These are phyloP conservation scores for Saccharomycopsis fodiens DNA, from an alignment of 805 yeast genomes.

Conservation along the genomic window DNA sequence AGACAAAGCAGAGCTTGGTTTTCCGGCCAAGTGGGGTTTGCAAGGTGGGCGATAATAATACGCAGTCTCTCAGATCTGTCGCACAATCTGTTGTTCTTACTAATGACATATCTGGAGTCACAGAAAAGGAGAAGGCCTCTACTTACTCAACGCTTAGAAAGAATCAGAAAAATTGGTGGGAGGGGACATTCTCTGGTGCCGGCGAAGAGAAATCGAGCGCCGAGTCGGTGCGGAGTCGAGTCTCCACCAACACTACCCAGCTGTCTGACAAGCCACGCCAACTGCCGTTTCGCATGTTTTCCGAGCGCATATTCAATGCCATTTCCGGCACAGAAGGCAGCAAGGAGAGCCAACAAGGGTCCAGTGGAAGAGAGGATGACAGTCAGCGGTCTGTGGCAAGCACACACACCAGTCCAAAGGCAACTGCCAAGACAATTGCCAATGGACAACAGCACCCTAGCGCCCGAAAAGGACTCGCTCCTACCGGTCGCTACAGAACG, in stretches of 20 bases:
- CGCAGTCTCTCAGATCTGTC: neutral
- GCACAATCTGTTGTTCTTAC: slow-evolving; percentile 5
- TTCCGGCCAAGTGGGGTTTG: neutral
- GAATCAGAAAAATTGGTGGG: slow-evolving; percentile 2
- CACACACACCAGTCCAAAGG: too few relatives aligned
- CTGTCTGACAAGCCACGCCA: neutral
- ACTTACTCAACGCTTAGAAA: slow-evolving; percentile 10
- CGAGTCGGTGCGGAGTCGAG: slow-evolving; percentile 1
- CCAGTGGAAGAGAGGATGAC: too few relatives aligned
- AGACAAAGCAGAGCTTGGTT: slow-evolving; percentile 5
- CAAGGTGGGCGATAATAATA: neutral
- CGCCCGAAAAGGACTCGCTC: too few relatives aligned
- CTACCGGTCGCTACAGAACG: neutral
- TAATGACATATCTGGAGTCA: slow-evolving; percentile 11
- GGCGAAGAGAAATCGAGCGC: neutral
- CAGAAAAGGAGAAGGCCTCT: slow-evolving; percentile 8
- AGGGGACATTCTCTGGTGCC: neutral
- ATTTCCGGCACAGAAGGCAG: too few relatives aligned
- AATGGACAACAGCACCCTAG: too few relatives aligned
- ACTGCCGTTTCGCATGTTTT: too few relatives aligned
- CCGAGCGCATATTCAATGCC: too few relatives aligned
- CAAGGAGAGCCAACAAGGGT: too few relatives aligned
- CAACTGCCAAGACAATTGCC: too few relatives aligned
- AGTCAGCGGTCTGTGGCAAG: too few relatives aligned
- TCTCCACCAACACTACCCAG: slow-evolving; percentile 1